phyloP scores from a whole-genome alignment of 768 basidiomycete species.

The Pleurotus ostreatus region DNA sequence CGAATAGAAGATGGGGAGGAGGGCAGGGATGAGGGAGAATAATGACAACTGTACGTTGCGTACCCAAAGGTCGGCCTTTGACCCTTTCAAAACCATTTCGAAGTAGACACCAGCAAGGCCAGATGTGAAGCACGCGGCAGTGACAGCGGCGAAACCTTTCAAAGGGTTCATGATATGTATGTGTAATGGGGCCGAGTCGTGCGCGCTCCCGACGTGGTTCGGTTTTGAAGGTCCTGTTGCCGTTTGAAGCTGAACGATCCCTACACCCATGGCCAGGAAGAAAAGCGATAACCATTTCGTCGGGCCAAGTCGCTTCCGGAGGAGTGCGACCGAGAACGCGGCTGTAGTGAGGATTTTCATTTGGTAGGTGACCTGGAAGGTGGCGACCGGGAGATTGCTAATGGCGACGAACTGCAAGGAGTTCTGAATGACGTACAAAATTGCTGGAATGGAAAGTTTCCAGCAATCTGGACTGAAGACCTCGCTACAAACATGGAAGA shows the following conservation, averaged over 20 bases:
- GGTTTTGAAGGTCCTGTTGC: slow-evolving; percentile 3
- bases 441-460: slow-evolving; percentile 95
- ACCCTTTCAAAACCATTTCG: slow-evolving; percentile 88
- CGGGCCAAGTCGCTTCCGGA: slow-evolving; percentile 66
- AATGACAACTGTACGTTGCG: slow-evolving; percentile 87
- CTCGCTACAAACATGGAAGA: slow-evolving; percentile 58
- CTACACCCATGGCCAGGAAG: slow-evolving; percentile 88
- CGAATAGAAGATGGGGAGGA: slow-evolving; percentile 71
- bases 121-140: slow-evolving; percentile 83
- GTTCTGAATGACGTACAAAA: slow-evolving; percentile 87
- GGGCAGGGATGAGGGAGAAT: slow-evolving; percentile 87
- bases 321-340: slow-evolving; percentile 81
- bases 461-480: slow-evolving; percentile 93
- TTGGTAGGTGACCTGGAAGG: slow-evolving; percentile 97
- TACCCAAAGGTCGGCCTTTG: slow-evolving; percentile 82
- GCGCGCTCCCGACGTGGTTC: slow-evolving; percentile 60
- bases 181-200: slow-evolving; percentile 54
- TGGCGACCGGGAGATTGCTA: slow-evolving; percentile 91
- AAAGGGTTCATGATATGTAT: slow-evolving; percentile 78
- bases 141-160: slow-evolving; percentile 80
- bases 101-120: slow-evolving; percentile 92
- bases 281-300: slow-evolving; percentile 87
- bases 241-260: slow-evolving; percentile 91
- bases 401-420: slow-evolving; percentile 96
- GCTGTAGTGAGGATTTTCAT: slow-evolving; percentile 99